Percentiles rank a stretch among this genome's conserved stretches.
Conservation (phyloP, 2,329 filamentous ascomycete genomes). For the Zalaria sp. region DNA sequence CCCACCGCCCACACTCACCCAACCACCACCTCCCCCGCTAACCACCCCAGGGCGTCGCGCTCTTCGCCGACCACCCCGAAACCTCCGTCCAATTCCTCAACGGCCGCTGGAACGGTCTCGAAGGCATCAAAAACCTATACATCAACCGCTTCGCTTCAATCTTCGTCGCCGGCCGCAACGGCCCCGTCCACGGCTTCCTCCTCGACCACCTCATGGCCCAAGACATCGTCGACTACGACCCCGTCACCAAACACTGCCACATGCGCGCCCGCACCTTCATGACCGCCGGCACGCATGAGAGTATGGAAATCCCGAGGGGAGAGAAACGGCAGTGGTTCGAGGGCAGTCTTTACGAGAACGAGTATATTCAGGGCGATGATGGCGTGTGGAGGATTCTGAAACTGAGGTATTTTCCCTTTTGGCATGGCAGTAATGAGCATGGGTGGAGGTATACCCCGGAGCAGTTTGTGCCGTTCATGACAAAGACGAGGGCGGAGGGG, state of each 20-base stretch:
- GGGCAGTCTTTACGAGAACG: conserved; percentile 44
- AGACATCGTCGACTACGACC: conserved; percentile 38
- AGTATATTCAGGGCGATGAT: conserved; percentile 40
- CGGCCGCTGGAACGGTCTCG: conserved; percentile 38
- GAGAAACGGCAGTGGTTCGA: conserved; percentile 45
- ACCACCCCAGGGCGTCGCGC: conserved; percentile 6
- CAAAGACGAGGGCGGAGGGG: background rate
- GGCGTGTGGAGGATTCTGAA: conserved; percentile 41
- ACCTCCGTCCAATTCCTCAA: conserved; percentile 43
- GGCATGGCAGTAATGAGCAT: conserved; percentile 25
- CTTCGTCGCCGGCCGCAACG: conserved; percentile 42
- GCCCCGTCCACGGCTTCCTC: conserved; percentile 41
- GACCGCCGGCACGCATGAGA: conserved; percentile 40
- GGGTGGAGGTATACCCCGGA: background rate
- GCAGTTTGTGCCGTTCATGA: background rate
- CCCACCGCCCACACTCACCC: too few relatives aligned
- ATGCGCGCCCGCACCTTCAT: conserved; percentile 41
- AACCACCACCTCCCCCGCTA: too few relatives aligned
- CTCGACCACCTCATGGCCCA: conserved; percentile 45
- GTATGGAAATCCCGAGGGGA: conserved; percentile 28
- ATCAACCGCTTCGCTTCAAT: conserved; percentile 38
- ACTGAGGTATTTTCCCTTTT: conserved; percentile 43
- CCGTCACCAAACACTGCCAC: conserved; percentile 32
- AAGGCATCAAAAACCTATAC: conserved; percentile 38
- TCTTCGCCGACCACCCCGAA: conserved; percentile 39